Base-by-base conservation (phyloP, 2,329 filamentous ascomycete genomes). In the Colletotrichum spinosum region DNA sequence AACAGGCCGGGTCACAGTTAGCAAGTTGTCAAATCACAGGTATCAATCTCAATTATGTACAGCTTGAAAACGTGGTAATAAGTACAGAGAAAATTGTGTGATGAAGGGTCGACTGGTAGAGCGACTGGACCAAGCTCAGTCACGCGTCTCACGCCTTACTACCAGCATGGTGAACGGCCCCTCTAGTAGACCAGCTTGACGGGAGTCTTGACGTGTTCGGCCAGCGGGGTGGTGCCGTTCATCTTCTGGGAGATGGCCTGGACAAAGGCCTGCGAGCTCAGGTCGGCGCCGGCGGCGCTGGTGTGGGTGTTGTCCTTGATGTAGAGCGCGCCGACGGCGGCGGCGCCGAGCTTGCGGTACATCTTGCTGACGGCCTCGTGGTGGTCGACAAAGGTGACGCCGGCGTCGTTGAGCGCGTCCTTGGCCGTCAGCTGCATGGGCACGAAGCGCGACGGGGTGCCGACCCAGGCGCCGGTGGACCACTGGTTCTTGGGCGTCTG, bases 301-400 rank as follows among this genome's bases (percentile, higher is more conserved):
- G 88, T 90, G 72, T 90, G 88, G 0, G 88, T 90, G 73, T 90
- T 88, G 69, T 90, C 87, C 33, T 80, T 80, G 0, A 87, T 84
- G 67, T 84, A 91, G 64, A 83, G 79, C 0, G 78, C 76, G 71
- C 88, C 82, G 17, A 88, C 85, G 3, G 77, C 79, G 0, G 76
- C 67, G 44, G 75, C 76, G 0, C 87, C 86, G 42, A 88, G 70
- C n/a, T 78, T 76, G 72, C 82, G 72, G 72, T 84, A 88, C 50
- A 81, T 82, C 67, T 83, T 80, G 5, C 84, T 86, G 8, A 83
- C 82, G 69, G 88, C 88, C 44, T 79, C 77, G 13, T 85, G 84
- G 69, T 91, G 88, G 45, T 88, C 84, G 11, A 90, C 83, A 71
- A 85, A 89, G 5, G 81, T 79, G 2, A 84, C 84, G 8, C 83